These are phyloP conservation scores for Sparassis latifolia DNA, from an alignment of 1,284 basidiomycete species.

Conservation along the genomic window DNA sequence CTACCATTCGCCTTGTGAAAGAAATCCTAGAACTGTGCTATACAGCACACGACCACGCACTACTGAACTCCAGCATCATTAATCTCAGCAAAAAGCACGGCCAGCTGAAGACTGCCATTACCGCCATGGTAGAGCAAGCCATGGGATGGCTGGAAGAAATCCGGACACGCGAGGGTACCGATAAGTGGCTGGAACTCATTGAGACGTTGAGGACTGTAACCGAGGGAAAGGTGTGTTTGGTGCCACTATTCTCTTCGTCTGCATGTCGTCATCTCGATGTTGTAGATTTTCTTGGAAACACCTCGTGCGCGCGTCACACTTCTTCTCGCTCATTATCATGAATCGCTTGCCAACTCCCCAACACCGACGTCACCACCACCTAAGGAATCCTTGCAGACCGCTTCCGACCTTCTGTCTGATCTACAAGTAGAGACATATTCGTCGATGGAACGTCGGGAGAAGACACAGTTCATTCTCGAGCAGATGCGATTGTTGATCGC, in stretches of 20 bases:
- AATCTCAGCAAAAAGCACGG: conserved; percentile 94
- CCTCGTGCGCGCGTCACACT: conserved; percentile 92
- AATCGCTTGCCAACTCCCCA: conserved; percentile 46
- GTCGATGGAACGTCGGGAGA: conserved; percentile 96
- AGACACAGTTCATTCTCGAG: conserved; percentile 97
- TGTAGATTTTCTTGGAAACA: conserved; percentile 94
- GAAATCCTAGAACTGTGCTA: conserved; percentile 70
- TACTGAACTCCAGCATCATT: conserved; percentile 71
- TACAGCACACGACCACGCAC: conserved; percentile 60
- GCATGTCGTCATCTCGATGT: neutral
- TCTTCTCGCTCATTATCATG: conserved; percentile 78
- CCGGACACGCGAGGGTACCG: conserved; percentile 57
- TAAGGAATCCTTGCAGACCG: conserved; percentile 69
- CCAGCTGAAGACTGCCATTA: conserved; percentile 87
- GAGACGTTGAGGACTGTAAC: conserved; percentile 89
- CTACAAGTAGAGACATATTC: conserved; percentile 99
- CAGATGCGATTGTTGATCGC: conserved; percentile 88
- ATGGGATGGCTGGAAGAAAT: conserved; percentile 79
- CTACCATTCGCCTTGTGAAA: conserved; percentile 83
- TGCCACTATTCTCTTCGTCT: neutral
- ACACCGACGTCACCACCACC: conserved; percentile 37
- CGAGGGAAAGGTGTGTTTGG: conserved; percentile 80
- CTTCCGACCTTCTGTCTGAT: conserved; percentile 88
- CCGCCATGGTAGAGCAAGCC: conserved; percentile 84
- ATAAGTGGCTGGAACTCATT: conserved; percentile 82